Evolutionary conservation across 768 basidiomycete genomes (phyloP).

Genomic region (Lanmaoa rubissima): DNA sequence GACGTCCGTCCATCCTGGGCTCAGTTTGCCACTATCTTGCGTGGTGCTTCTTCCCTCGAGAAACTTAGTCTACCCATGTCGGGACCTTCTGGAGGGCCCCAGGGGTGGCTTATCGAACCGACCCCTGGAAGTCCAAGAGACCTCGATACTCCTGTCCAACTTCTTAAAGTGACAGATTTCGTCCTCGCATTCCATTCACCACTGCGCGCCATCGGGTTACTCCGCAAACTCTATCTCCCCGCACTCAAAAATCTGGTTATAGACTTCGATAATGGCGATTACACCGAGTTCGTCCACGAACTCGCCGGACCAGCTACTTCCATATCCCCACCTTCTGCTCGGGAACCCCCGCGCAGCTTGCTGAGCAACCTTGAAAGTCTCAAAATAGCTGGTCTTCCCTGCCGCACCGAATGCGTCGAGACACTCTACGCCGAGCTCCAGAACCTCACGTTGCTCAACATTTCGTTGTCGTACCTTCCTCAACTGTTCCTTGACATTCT

Average conservation of each 20-base stretch:
- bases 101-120: constrained; percentile 34
- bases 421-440: constrained; percentile 47
- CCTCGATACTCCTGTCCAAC: constrained; percentile 31
- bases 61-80: constrained; percentile 54
- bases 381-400: constrained; percentile 51
- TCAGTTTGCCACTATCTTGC: constrained; percentile 52
- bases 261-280: constrained; percentile 58
- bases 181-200: constrained; percentile 52
- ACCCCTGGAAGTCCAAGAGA: constrained; percentile 17
- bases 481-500: constrained; percentile 27
- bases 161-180: constrained; percentile 32
- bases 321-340: constrained; percentile 34
- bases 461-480: constrained; percentile 37
- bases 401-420: constrained; percentile 33
- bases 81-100: constrained; percentile 48
- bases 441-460: constrained; percentile 43
- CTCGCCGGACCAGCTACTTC: constrained; percentile 32
- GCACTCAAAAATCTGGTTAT: constrained; percentile 40
- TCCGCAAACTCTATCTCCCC: constrained; percentile 34
- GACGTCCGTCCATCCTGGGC: constrained; percentile 62
- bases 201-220: constrained; percentile 36
- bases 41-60: constrained; percentile 50
- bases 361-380: constrained; percentile 50
- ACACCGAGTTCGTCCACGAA: constrained; percentile 43
- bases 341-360: constrained; percentile 33